Percentiles rank a stretch among this genome's conserved stretches.
Evolutionary conservation across 495 filamentous ascomycete species (phyloP).

Genomic region (Terfezia claveryi): DNA sequence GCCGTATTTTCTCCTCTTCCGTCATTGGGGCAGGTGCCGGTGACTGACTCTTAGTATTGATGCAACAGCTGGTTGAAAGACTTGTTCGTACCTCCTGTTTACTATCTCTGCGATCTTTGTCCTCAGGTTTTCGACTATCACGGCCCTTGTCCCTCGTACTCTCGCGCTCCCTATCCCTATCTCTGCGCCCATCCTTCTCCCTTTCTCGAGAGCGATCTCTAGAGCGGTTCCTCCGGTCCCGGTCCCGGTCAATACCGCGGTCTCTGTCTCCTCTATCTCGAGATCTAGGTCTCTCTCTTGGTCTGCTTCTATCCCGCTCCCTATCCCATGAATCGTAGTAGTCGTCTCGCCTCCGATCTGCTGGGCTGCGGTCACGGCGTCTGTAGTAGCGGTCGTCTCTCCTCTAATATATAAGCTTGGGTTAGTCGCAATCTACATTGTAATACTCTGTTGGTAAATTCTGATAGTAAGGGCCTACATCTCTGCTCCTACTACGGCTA

Average conservation of each 20-base stretch:
- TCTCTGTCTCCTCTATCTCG: constrained; percentile 30
- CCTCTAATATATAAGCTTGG: constrained; percentile 9
- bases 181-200: constrained; percentile 34
- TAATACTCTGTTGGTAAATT: background rate
- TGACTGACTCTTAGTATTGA: constrained; percentile 31
- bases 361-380: background rate
- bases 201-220: constrained; percentile 40
- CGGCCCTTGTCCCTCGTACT: constrained; percentile 49
- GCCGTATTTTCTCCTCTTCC: constrained; percentile 67
- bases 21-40: constrained; percentile 34
- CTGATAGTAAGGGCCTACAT: constrained; percentile 9
- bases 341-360: background rate
- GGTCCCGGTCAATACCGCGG: constrained; percentile 36
- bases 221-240: constrained; percentile 41
- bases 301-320: constrained; percentile 30
- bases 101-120: constrained; percentile 48
- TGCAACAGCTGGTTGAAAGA: too few species aligned
- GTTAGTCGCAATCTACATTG: background rate
- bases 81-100: constrained; percentile 41
- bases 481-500: constrained; percentile 13
- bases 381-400: constrained; percentile 16
- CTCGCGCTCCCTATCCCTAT: constrained; percentile 21
- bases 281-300: constrained; percentile 28
- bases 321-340: constrained; percentile 26
- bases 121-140: constrained; percentile 43